Percentiles rank a stretch among this genome's conserved stretches.
phyloP scores from a whole-genome alignment of 495 filamentous ascomycete species.

The Podospora conica region DNA sequence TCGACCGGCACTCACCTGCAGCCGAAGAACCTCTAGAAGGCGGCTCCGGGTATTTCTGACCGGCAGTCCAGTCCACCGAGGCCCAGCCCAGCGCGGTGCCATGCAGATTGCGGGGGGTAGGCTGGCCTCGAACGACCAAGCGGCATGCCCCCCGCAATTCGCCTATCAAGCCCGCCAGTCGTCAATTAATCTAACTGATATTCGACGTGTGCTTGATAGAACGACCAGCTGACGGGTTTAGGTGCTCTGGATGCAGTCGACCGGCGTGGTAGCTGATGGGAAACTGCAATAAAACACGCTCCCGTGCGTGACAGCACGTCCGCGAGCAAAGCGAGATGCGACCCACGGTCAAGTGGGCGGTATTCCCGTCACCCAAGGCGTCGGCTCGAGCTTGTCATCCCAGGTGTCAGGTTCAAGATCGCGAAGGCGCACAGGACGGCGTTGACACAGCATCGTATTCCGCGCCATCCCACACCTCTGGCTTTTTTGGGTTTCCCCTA shows the following conservation, averaged over 20 bases:
- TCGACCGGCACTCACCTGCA: neutral
- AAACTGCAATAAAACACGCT: neutral
- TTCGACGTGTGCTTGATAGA: neutral
- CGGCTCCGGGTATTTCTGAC: neutral
- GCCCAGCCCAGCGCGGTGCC: neutral
- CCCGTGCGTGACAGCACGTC: neutral
- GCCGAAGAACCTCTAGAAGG: conserved; percentile 2
- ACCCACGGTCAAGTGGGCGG: neutral
- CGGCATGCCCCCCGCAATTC: conserved; percentile 4
- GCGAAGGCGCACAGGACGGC: neutral
- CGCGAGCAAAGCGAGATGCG: neutral
- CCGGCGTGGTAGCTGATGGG: neutral
- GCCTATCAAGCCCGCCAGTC: conserved; percentile 1
- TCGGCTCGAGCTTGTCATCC: neutral
- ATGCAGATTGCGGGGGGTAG: neutral
- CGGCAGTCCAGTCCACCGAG: neutral
- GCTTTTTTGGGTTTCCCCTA: neutral
- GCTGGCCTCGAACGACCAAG: neutral
- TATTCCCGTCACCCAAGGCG: neutral
- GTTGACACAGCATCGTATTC: conserved; percentile 15
- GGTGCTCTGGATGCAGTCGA: neutral
- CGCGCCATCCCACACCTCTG: conserved; percentile 10
- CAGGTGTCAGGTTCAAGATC: neutral
- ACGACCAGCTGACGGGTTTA: neutral
- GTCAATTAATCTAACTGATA: conserved; percentile 3